Conservation (phyloP, 768 basidiomycete genomes). For the Lactifluus pinguis region DNA sequence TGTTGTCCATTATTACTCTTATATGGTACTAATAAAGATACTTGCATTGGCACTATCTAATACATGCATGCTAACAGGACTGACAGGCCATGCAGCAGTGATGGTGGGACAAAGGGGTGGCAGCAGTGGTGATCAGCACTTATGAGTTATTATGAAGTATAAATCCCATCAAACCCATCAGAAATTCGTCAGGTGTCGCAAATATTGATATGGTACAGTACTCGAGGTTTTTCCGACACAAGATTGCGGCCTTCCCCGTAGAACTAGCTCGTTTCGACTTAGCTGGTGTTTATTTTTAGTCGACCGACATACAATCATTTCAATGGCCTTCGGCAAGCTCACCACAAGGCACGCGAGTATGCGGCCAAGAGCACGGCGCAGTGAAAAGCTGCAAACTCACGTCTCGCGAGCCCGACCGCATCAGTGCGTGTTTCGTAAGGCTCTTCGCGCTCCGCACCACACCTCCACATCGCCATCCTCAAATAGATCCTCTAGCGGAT, state of each 20-base stretch:
- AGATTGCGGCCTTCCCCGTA: slow-evolving; percentile 24
- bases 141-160: too few relatives aligned
- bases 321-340: slow-evolving; percentile 91
- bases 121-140: too few relatives aligned
- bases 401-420: slow-evolving; percentile 74
- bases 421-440: slow-evolving; percentile 87
- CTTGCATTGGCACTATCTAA: too few relatives aligned
- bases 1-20: too few relatives aligned
- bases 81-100: too few relatives aligned
- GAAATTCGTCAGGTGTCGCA: too few relatives aligned
- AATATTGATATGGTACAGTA: too few relatives aligned
- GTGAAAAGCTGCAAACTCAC: slow-evolving; percentile 88
- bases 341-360: slow-evolving; percentile 83
- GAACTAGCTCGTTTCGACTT: slow-evolving; percentile 36
- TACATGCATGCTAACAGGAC: too few relatives aligned
- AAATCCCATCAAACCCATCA: too few relatives aligned
- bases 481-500: slow-evolving; percentile 32
- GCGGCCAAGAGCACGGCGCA: slow-evolving; percentile 69
- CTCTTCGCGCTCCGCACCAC: slow-evolving; percentile 71
- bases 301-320: slow-evolving; percentile 56
- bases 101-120: too few relatives aligned
- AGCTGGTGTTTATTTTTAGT: slow-evolving; percentile 36
- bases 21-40: too few relatives aligned
- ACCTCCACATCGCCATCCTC: slow-evolving; percentile 47
- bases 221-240: too few relatives aligned